Conservation (phyloP, 139 green algal species). For the Yamagishiella unicocca region DNA sequence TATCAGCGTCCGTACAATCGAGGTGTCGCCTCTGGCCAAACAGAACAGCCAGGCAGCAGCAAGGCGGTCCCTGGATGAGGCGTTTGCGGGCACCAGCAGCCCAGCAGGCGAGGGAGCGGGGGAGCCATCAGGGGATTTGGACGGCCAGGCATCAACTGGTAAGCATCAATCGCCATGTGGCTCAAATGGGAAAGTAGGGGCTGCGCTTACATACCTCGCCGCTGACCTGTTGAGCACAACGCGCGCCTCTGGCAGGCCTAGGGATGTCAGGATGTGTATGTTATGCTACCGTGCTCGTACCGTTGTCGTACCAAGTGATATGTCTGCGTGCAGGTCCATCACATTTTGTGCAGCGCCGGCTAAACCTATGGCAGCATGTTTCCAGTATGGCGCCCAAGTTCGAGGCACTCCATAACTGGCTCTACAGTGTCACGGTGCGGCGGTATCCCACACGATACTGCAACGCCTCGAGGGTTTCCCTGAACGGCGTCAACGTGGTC, state of each 20-base stretch:
- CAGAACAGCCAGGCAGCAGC: not conserved
- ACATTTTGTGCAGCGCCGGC: not conserved
- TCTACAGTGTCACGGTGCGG: not conserved
- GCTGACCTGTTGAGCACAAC: too few species aligned
- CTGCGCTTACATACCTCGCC: too few species aligned
- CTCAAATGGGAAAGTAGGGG: too few species aligned
- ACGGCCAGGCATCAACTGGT: too few species aligned
- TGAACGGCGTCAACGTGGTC: constrained; percentile 6
- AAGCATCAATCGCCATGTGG: too few species aligned
- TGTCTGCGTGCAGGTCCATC: not conserved
- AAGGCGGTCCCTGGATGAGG: too few species aligned
- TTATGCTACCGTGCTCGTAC: too few species aligned
- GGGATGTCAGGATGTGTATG: too few species aligned
- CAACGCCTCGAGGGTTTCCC: not conserved
- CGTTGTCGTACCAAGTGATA: too few species aligned
- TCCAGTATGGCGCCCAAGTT: not conserved
- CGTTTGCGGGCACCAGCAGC: not conserved
- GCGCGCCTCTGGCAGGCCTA: too few species aligned
- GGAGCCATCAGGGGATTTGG: too few species aligned
- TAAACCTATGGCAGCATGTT: not conserved
- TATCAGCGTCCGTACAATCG: not conserved
- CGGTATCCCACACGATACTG: not conserved
- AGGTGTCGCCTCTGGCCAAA: not conserved
- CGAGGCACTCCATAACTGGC: not conserved
- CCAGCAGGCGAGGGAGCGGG: too few species aligned